Evolutionary conservation across 495 filamentous ascomycete genomes (phyloP), one percentile per base, ranked within the genome.

Genomic region (Penicillium paxilli): DNA sequence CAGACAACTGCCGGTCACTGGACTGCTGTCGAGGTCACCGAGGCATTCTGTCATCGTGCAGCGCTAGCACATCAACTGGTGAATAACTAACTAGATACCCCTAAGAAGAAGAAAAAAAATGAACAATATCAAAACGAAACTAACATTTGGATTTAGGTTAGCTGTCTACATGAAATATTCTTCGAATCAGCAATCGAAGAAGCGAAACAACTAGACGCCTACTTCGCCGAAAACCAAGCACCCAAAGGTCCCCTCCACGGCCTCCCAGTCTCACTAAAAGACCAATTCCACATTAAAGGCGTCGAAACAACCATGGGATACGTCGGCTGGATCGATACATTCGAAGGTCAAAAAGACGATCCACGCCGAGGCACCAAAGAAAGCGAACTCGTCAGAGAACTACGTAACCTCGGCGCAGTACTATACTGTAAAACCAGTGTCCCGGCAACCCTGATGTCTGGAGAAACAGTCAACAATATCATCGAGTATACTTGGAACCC

Each of bases 291-390:
- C 49, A 76, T 89, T 48, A 81, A 80, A 49, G 81, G 76, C 0
- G 74, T 83, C 0, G 85, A 89, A 48, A 87, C 83, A 1, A 84
- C 80, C 0, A 86, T 89, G 79, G 86, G 84, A 14, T 85, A 84
- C 41, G 68, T 81, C 1, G 69, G 73, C 17, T 72, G 76, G 75
- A 79, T 82, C 42, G 71, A 70, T 14, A 83, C 79, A 3, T 83
- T 79, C 55, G 62, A 81, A 51, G 81, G 81, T 14, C 59, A 66
- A 33, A 70, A 60, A 45, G 66, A 71, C 23, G 76, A 82, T 30
- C 62, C 71, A 7, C 62, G 70, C 26, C 62, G 59, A 11, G 60
- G 52, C 0, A 54, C 59, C 6, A 66, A 73, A 26, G 77, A 83
- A 52, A 81, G 78, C 51, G 74, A 82, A 50, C 67, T 83, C 2